phyloP scores from a whole-genome alignment of 352 stramenopile genomes.

The Phytophthora tubulina region DNA sequence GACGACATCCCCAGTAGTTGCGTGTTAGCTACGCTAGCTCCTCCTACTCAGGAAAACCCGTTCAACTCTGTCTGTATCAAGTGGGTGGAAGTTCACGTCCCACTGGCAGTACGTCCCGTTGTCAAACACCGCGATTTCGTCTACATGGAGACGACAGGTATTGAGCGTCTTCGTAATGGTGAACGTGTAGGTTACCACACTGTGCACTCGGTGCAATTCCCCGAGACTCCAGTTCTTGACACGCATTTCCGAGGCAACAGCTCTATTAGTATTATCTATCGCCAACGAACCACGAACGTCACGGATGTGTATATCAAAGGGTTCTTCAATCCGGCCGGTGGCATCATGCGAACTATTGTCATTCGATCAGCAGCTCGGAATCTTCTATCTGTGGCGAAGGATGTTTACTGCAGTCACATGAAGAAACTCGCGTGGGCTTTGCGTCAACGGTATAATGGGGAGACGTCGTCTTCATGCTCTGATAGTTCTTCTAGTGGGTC shows the following conservation, averaged over 20 bases:
- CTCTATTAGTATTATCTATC: conserved; percentile 67
- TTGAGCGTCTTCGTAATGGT: conserved; percentile 45
- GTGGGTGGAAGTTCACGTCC: conserved; percentile 56
- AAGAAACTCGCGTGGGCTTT: conserved; percentile 73
- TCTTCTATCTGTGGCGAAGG: conserved; percentile 46
- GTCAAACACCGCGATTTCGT: conserved; percentile 59
- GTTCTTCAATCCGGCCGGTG: conserved; percentile 49
- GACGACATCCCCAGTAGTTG: conserved; percentile 53
- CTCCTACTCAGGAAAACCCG: conserved; percentile 40
- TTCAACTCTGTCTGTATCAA: conserved; percentile 57
- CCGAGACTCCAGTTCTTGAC: conserved; percentile 48
- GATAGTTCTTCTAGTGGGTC: conserved; percentile 13
- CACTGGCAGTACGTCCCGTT: conserved; percentile 45
- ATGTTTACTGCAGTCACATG: conserved; percentile 64
- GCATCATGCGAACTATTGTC: conserved; percentile 50
- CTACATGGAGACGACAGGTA: conserved; percentile 57
- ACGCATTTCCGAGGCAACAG: conserved; percentile 57
- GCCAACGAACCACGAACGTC: conserved; percentile 53
- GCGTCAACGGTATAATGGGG: conserved; percentile 28
- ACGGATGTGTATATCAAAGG: conserved; percentile 67
- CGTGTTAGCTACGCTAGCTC: conserved; percentile 49
- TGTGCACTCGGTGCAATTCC: conserved; percentile 56
- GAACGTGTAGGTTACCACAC: conserved; percentile 58
- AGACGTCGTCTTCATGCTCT: conserved; percentile 24
- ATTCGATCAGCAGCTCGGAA: conserved; percentile 42